A percentile compares a stretch with the other conserved stretches of the same genome.
Conservation (phyloP, 371 early-diverging fungal genomes). For the Capniomyces stellatus region DNA sequence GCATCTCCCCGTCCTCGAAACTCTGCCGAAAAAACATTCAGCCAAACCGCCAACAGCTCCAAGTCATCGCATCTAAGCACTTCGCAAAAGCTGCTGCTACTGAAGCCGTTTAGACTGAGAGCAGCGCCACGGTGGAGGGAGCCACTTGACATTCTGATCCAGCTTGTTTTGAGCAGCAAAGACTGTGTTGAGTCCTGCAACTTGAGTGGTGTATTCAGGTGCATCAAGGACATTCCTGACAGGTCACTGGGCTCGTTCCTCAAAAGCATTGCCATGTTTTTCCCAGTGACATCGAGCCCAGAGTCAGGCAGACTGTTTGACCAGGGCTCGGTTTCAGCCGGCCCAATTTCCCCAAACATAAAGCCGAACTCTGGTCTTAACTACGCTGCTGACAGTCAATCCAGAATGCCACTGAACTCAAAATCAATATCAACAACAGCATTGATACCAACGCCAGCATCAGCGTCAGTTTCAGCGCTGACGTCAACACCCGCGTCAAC, state of each 20-base stretch:
- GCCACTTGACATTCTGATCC: conserved; percentile 15
- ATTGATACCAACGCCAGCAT: no score
- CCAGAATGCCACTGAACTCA: no score
- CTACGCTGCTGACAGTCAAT: not conserved
- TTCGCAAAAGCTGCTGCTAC: not conserved
- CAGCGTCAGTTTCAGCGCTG: no score
- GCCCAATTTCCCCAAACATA: not conserved
- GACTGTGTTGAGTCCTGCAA: conserved; percentile 13
- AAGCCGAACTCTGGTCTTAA: not conserved
- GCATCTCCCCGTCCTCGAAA: not conserved
- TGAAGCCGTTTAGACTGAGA: not conserved
- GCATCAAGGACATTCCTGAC: not conserved
- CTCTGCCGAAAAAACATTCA: no score
- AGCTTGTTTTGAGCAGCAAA: conserved; percentile 9
- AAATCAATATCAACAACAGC: no score
- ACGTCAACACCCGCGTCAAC: no score
- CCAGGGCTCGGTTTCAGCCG: not conserved
- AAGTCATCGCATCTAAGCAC: not conserved
- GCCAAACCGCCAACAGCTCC: no score
- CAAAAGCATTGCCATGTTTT: not conserved
- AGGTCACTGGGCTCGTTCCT: not conserved
- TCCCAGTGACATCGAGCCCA: not conserved
- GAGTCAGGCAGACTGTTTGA: not conserved
- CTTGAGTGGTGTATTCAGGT: not conserved
- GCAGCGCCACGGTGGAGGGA: conserved; percentile 8